phyloP scores from a whole-genome alignment of 495 filamentous ascomycete species.

The Podospora didyma region DNA sequence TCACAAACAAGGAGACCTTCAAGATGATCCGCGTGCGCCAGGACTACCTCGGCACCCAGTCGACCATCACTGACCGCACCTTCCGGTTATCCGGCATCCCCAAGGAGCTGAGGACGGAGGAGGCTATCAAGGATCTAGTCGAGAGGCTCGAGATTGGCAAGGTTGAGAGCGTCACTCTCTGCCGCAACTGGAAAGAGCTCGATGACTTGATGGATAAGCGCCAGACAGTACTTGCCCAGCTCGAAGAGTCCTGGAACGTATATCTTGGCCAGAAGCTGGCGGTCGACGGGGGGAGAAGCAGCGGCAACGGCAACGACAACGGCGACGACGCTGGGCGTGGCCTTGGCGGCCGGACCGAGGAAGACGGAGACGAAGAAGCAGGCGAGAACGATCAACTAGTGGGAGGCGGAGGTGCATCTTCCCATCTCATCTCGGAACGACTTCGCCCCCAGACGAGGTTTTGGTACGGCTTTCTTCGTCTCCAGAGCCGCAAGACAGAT shows the following conservation, averaged over 20 bases:
- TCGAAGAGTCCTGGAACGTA: slow-evolving; percentile 84
- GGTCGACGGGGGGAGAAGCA: not conserved
- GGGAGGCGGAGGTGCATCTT: slow-evolving; percentile 29
- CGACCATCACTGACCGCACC: slow-evolving; percentile 90
- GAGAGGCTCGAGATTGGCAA: slow-evolving; percentile 88
- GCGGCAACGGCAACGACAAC: not conserved
- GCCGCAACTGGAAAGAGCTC: slow-evolving; percentile 80
- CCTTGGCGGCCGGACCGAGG: not conserved
- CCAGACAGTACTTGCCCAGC: slow-evolving; percentile 56
- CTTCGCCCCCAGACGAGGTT: slow-evolving; percentile 66
- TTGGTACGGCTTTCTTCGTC: slow-evolving; percentile 73
- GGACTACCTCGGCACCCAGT: slow-evolving; percentile 87
- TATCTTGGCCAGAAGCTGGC: slow-evolving; percentile 40
- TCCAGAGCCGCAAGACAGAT: slow-evolving; percentile 72
- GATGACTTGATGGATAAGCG: slow-evolving; percentile 72
- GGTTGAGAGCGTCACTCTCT: slow-evolving; percentile 84
- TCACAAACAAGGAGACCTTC: slow-evolving; percentile 75
- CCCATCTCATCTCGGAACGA: slow-evolving; percentile 27
- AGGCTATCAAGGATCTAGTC: slow-evolving; percentile 79
- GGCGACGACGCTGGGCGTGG: not conserved
- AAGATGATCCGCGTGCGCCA: slow-evolving; percentile 82
- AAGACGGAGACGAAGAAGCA: slow-evolving; percentile 34
- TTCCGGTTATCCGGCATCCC: slow-evolving; percentile 90
- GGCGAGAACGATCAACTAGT: slow-evolving; percentile 51
- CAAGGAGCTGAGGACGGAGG: slow-evolving; percentile 69